Percentiles rank a stretch among this genome's conserved stretches.
Evolutionary conservation across 2,329 filamentous ascomycete species (phyloP).

Genomic region (Sporothrix protearum): DNA sequence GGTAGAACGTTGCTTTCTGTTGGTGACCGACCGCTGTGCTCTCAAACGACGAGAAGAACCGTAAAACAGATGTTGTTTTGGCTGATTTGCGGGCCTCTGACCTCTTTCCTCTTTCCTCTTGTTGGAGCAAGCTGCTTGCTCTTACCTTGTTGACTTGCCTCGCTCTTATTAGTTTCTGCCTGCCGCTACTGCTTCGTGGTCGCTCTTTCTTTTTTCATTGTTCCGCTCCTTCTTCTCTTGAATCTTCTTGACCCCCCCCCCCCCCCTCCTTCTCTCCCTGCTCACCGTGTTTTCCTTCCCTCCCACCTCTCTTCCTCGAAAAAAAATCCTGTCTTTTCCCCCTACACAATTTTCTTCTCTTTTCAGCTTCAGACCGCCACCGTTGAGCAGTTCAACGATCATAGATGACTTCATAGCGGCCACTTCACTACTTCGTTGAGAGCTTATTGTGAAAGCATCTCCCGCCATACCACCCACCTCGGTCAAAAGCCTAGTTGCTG

Average conservation of each 20-base stretch:
- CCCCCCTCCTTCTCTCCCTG: not conserved
- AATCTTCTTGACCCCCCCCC: not conserved
- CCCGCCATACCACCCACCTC: not conserved
- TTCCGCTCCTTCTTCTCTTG: slow-evolving; percentile 9
- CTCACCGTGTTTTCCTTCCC: not conserved
- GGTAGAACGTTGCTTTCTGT: slow-evolving; percentile 5
- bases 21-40: slow-evolving; percentile 4
- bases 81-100: slow-evolving; percentile 5
- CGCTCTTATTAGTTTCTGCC: not conserved
- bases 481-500: not conserved
- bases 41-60: not conserved
- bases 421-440: not conserved
- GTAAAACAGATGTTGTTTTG: not conserved
- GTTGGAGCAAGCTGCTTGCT: slow-evolving; percentile 10
- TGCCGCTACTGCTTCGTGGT: slow-evolving; percentile 13
- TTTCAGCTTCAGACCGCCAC: not conserved
- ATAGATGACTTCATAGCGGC: not conserved
- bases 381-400: not conserved
- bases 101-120: not conserved
- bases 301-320: not conserved
- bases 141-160: slow-evolving; percentile 9
- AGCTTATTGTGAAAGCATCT: not conserved
- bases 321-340: not conserved
- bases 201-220: slow-evolving; percentile 6
- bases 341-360: not conserved